Evolutionary conservation across 371 early-diverging fungal species (phyloP), one percentile per base, ranked within the genome.

Genomic region (Capniomyces stellatus): DNA sequence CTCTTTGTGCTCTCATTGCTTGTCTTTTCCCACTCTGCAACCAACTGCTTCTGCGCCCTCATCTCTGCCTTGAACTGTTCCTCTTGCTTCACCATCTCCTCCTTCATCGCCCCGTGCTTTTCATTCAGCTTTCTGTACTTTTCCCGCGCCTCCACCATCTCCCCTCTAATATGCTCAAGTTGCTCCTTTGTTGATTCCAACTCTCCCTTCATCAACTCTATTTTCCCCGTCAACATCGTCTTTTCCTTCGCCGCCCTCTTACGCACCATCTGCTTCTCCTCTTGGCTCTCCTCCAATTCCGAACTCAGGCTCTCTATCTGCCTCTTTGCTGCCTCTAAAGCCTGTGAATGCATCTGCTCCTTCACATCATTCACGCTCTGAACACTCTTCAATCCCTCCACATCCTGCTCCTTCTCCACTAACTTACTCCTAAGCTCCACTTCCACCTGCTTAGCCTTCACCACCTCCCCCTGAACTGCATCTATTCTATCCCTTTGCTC

Each of bases 61-160:
- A 83, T 81, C 47, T 83, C 85, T 47, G 64, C 70, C 43, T 71
- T 67, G 67, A 83, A 85, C 53, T 74, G 72, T 52, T 76, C 76
- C 40, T 76, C 73, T 49, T 64, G 59, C n/a, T 70, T 61, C 2
- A 74, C 54, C 19, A 59, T 60, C 51, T 70, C 68, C 41, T 74
- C 69, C 49, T 74, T 62, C 3, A 73, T 68, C 54, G 71, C 72
- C 29, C 75, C 64, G 50, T 66, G 56, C 52, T 70, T 68, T 29
- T 69, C 62, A 24, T 52, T 27, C 29, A 55, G 60, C 39, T 68
- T 67, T 13, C 44, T n/a, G 8, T 31, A 47, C 25, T 64, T 61
- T 46, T 56, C 31, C 0, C 52, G 19, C 31, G 49, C 46, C 30
- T 66, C 63, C 22, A 58, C 58, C 25, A 71, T 69, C 39, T 70